phyloP scores from a whole-genome alignment of 2,329 filamentous ascomycete species.

The Cladophialophora chaetospira region DNA sequence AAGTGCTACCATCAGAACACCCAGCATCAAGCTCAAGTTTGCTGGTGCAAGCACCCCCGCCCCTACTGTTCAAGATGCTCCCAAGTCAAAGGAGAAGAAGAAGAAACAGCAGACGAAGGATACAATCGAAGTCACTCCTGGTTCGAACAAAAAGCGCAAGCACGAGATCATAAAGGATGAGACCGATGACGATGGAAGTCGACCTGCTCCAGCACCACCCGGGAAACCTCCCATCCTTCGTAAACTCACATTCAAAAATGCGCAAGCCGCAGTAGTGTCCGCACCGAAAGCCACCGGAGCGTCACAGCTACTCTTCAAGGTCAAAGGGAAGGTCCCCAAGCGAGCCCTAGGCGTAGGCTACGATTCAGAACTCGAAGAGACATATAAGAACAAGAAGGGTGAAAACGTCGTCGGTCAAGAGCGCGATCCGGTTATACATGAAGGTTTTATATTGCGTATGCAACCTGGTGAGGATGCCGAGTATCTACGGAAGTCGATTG shows the following conservation, averaged over 20 bases:
- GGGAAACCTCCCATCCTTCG: conserved; percentile 22
- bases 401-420: conserved; percentile 75
- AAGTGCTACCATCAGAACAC: conserved; percentile 23
- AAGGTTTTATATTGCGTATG: conserved; percentile 89
- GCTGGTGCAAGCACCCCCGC: conserved; percentile 14
- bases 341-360: conserved; percentile 84
- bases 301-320: conserved; percentile 60
- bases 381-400: conserved; percentile 7
- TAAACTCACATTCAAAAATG: conserved; percentile 43
- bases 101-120: conserved; percentile 22
- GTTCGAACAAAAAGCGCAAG: conserved; percentile 36
- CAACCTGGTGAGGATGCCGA: conserved; percentile 81
- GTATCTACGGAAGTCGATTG: conserved; percentile 73
- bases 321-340: conserved; percentile 67
- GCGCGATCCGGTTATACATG: conserved; percentile 81
- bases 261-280: conserved; percentile 1
- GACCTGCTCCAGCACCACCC: conserved; percentile 6
- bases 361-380: conserved; percentile 72
- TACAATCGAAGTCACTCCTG: conserved; percentile 11
- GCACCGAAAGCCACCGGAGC: conserved; percentile 28
- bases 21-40: conserved; percentile 33
- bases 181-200: conserved; percentile 16
- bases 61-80: background rate
- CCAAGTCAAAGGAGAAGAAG: conserved; percentile 30
- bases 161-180: conserved; percentile 10